Evolutionary conservation across 2,329 filamentous ascomycete genomes (phyloP).

Genomic region (Aureobasidium mangrovei): DNA sequence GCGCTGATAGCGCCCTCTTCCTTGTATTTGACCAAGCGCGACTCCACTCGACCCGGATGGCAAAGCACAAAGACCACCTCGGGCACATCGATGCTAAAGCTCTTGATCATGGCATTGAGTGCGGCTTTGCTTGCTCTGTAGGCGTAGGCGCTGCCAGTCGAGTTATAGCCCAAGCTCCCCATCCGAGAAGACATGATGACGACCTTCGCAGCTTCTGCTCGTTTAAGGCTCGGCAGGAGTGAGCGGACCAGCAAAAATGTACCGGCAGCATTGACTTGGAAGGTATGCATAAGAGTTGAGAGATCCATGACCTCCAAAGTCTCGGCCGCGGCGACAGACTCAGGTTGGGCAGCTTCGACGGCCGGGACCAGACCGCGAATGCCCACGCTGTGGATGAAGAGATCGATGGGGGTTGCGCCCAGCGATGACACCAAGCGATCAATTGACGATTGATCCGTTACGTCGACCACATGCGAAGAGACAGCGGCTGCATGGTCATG

Average conservation of each 20-base stretch:
- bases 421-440: slow-evolving; percentile 18
- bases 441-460: slow-evolving; percentile 23
- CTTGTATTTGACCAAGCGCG: slow-evolving; percentile 34
- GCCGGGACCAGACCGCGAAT: slow-evolving; percentile 35
- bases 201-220: slow-evolving; percentile 24
- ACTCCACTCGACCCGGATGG: slow-evolving; percentile 41
- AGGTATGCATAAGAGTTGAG: slow-evolving; percentile 31
- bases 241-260: slow-evolving; percentile 33
- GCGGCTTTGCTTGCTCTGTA: slow-evolving; percentile 41
- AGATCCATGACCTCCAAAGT: slow-evolving; percentile 33
- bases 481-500: slow-evolving; percentile 18
- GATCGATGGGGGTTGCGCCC: slow-evolving; percentile 24
- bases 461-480: slow-evolving; percentile 20
- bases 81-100: slow-evolving; percentile 36
- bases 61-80: slow-evolving; percentile 34
- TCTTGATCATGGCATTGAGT: slow-evolving; percentile 38
- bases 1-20: slow-evolving; percentile 38
- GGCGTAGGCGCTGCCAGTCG: slow-evolving; percentile 35
- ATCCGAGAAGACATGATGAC: slow-evolving; percentile 38
- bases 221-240: slow-evolving; percentile 29
- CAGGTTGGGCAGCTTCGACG: slow-evolving; percentile 21
- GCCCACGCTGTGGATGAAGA: slow-evolving; percentile 38
- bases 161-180: slow-evolving; percentile 35
- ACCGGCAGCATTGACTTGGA: slow-evolving; percentile 35
- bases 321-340: slow-evolving; percentile 34